Evolutionary conservation across 495 filamentous ascomycete genomes (phyloP), one percentile per base, ranked within the genome.

Genomic region (Penicillium fimorum): DNA sequence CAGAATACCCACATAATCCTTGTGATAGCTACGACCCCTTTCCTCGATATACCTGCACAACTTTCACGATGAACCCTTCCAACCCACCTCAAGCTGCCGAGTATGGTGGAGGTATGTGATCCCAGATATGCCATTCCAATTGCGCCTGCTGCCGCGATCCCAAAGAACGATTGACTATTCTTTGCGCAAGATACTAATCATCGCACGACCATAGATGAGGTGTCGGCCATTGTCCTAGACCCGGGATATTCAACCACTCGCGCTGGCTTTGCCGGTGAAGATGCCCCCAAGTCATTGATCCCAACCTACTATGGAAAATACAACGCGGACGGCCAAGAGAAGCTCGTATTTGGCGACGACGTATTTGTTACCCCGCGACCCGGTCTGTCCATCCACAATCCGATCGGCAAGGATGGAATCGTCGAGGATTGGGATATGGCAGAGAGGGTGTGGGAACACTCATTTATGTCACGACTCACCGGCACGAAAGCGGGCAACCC

Each of bases 341-440:
- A 88, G 59, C 63, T 78, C 12, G 73, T 93, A 52, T 96, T 89
- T 57, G 94, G 94, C 65, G 94, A 98, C 61, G 88, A 96, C 68
- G 78, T 87, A 20, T 87, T 95, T 47, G 87, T 91, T 67, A 84
- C 86, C 27, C 87, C 92, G 32, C 83, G 87, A 38, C 80, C 82
- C 3, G 82, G 83, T 41, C 76, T 96, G 65, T 87, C 94, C 47
- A 84, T 97, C 55, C 82, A 84, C 68, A 97, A 97, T 70, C 91
- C 93, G 57, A 92, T 96, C 81, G 84, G 83, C 62, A 83, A 85
- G 64, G 93, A 97, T 70, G 91, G 92, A 59, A 82, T 89, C 29
- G 95, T 97, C 47, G 90, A 95, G 70, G 93, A 98, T 71, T 97
- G 94, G 94, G 95, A 97, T 56, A 86, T 86, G 53, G 94, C 92